Conservation (phyloP, 2,329 filamentous ascomycete genomes). For the Xylariomycetidae sp. region DNA sequence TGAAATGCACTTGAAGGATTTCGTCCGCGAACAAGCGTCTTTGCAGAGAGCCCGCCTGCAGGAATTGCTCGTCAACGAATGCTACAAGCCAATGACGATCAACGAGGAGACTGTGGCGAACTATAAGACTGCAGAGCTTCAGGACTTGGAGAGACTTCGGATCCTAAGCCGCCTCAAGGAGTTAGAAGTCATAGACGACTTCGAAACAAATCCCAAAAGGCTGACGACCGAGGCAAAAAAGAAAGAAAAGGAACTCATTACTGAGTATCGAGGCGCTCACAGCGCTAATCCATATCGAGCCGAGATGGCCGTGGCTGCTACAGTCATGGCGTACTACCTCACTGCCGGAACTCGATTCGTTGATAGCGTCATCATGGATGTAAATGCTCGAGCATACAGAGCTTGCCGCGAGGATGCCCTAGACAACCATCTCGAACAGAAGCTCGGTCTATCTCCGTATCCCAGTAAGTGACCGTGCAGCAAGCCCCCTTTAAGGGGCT, state of each 20-base stretch:
- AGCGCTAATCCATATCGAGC: constrained; percentile 49
- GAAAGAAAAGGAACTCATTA: constrained; percentile 36
- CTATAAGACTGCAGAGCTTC: constrained; percentile 7
- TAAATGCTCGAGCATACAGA: constrained; percentile 11
- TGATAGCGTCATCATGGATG: constrained; percentile 36
- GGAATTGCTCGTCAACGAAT: constrained; percentile 46
- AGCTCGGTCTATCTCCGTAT: constrained; percentile 11
- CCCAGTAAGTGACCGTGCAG: constrained; percentile 16
- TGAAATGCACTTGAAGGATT: constrained; percentile 32
- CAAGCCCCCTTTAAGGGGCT: no score
- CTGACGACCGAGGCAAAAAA: constrained; percentile 41
- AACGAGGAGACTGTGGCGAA: constrained; percentile 31
- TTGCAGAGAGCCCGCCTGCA: constrained; percentile 31
- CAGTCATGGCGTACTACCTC: constrained; percentile 62
- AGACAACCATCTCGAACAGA: constrained; percentile 9
- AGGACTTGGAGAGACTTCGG: constrained; percentile 35
- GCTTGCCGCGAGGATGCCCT: constrained; percentile 8
- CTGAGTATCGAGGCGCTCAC: constrained; percentile 38
- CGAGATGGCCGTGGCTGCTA: constrained; percentile 57
- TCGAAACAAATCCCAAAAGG: constrained; percentile 14
- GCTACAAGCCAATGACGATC: constrained; percentile 49
- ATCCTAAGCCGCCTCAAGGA: constrained; percentile 42
- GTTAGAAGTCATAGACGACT: constrained; percentile 21
- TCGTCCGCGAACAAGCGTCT: constrained; percentile 33
- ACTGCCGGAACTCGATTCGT: constrained; percentile 59